Base-by-base conservation (phyloP, 1,139 yeast genomes). In the Candida gigantensis region DNA sequence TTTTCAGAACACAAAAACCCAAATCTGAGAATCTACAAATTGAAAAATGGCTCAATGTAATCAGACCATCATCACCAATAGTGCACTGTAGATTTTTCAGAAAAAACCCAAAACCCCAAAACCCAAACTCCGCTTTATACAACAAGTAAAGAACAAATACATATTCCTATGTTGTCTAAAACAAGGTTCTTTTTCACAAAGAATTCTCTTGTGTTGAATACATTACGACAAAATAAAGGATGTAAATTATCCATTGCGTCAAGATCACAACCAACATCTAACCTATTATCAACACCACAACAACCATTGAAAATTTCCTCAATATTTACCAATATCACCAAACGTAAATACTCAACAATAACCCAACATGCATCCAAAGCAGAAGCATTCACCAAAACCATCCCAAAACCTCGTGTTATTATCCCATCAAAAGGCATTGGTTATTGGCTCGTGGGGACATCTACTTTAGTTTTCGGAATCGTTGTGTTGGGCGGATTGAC, bases 401-500 rank as follows among this genome's bases (percentile, higher is more conserved):
- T 39, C 8, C 55, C 34, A n/a, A 15, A 31, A n/a, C 57, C 7
- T 39, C 34, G 24, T 25, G 26, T 51, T 2, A n/a, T n/a, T n/a
- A 51, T 62, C 24, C 66, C 81, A 2, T 57, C 66, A 37, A 79
- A 72, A 44, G 52, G 64, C 19, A 92, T 87, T 5, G 97, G 96
- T 0, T 86, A 84, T 56, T 85, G 97, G 90, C 73, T 95, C 35
- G 64, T 92, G 12, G 94, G 95, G n/a, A 83, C 95, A 1, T 86
- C 97, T 1, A 83, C 87, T 1, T 68, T 92, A 19, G 96, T 94
- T 2, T 92, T 92, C 60, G 96, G 96, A 29, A 94, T 94, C 43
- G 97, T 92, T 11, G 84, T 94, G n/a, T 71, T 94, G 5, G 99
- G 98, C 34, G 99, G 99, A 0, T 72, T 94, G 35, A 94, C 98